These are phyloP conservation scores for Rhizophagus sp. DNA, from an alignment of 192 early-diverging fungal species.

Conservation along the genomic window DNA sequence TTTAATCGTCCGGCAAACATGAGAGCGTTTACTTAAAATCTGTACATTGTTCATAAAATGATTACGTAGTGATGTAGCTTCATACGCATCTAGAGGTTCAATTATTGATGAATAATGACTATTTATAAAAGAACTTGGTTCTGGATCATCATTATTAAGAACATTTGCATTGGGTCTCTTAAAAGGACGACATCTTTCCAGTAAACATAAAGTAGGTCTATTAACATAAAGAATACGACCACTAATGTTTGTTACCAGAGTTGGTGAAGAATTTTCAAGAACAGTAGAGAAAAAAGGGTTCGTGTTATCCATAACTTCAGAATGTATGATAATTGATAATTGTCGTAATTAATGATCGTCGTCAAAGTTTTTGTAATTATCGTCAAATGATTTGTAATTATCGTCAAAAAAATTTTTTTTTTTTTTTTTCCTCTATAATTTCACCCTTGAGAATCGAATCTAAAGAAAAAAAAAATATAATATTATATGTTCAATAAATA, in stretches of 20 bases:
- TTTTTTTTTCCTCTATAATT: no score
- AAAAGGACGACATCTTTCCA: not conserved
- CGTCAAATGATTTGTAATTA: not conserved
- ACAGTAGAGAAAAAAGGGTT: not conserved
- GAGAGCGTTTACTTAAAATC: not conserved
- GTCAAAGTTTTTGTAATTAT: no score
- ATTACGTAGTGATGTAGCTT: not conserved
- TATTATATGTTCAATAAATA: no score
- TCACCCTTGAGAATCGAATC: no score
- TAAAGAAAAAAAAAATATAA: no score
- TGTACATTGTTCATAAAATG: constrained; percentile 4
- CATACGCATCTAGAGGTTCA: constrained; percentile 2
- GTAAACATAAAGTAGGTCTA: not conserved
- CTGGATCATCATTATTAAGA: not conserved
- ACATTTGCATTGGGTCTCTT: constrained; percentile 2
- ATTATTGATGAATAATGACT: constrained; percentile 1
- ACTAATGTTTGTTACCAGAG: not conserved
- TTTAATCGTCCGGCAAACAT: not conserved
- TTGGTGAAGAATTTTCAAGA: not conserved
- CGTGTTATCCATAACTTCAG: not conserved
- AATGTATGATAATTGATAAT: not conserved
- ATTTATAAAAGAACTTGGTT: not conserved
- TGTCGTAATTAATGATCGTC: no score
- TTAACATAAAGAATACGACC: constrained; percentile 5
- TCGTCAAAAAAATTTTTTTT: no score